Base-by-base conservation (phyloP, 305 asterid species). In the Fraxinus baroniana region DNA sequence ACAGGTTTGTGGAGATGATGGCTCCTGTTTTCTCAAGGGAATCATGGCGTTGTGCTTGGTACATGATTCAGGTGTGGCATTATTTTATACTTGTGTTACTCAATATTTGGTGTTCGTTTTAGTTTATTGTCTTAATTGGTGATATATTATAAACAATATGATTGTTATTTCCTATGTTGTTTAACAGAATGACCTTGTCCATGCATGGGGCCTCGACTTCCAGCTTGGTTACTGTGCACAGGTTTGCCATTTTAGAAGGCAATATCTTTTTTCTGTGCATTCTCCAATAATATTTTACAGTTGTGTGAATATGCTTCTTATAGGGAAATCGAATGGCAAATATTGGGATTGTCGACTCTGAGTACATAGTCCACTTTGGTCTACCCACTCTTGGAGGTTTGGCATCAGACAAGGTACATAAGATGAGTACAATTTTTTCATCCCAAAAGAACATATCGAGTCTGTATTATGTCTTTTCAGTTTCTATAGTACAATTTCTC, bases 1-100 rank as follows among this genome's bases (percentile, higher is more conserved):
- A 76, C 88, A 94, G 97, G 87, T 94, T 90, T 85, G 95, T 91
- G 83, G 97, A 94, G 90, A 89, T 91, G 97, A 92, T 92, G 97
- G 97, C 97, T 87, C 97, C 97, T 4, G 95, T 91, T 80, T 93
- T 93, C 86, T 92, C 98, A 4, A 86, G 84, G 70, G 89, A 86
- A 82, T 90, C 94, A 0, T 94, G 97, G 98, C 95, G 91, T 66
- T 94, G 97, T 72, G 86, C 87, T 0, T 94, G 98, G 97, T 85
- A 91, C 86, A 87, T 94, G 91, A 90, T 94, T 85, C 98, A 94
- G 97, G 97, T 93, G 41, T 32, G 79, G 73, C n/a, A 28, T 44
- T 22, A n/a, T 35, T 81, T 60, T 2, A 75, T 41, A 24, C 49
- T 66, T 13, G 17, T n/a, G 36, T 79, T 52, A 15, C 10, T 74